Evolutionary conservation across 495 filamentous ascomycete genomes (phyloP).

Genomic region (Lophiostoma macrostomum): DNA sequence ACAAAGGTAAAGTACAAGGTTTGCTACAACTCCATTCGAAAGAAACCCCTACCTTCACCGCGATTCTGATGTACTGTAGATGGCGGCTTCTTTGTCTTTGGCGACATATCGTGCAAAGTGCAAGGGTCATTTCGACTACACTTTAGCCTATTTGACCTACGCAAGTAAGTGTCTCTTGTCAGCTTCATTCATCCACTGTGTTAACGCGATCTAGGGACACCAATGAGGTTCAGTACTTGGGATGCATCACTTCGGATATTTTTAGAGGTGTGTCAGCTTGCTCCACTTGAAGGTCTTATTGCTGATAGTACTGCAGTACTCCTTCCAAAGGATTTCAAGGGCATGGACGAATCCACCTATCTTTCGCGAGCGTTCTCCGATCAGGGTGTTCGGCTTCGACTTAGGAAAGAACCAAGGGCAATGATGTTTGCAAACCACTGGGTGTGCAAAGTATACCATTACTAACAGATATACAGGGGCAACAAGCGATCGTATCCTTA

Average conservation of each 20-base stretch:
- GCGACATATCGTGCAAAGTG: slow-evolving; percentile 81
- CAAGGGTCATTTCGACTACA: slow-evolving; percentile 76
- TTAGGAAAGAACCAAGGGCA: slow-evolving; percentile 59
- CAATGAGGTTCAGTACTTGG: slow-evolving; percentile 61
- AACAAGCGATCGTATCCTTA: slow-evolving; percentile 12
- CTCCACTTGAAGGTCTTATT: slow-evolving; percentile 28
- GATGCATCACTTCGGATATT: slow-evolving; percentile 65
- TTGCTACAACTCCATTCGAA: no score
- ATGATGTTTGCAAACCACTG: slow-evolving; percentile 12
- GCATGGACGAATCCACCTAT: slow-evolving; percentile 87
- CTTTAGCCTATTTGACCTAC: slow-evolving; percentile 85
- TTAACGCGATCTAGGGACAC: slow-evolving; percentile 43
- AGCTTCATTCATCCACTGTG: not conserved
- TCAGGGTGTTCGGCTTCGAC: slow-evolving; percentile 84
- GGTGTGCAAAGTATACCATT: not conserved
- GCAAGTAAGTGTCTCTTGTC: slow-evolving; percentile 51
- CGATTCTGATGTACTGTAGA: no score
- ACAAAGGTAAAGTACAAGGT: no score
- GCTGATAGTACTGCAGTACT: slow-evolving; percentile 47
- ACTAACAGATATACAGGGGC: slow-evolving; percentile 1
- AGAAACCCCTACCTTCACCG: not conserved
- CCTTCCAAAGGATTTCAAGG: slow-evolving; percentile 75
- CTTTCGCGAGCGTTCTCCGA: slow-evolving; percentile 91
- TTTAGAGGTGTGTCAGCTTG: slow-evolving; percentile 60
- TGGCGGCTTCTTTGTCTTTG: slow-evolving; percentile 96